These are phyloP conservation scores for Termitomyces sp. DNA, from an alignment of 768 basidiomycete genomes.

Conservation along the genomic window DNA sequence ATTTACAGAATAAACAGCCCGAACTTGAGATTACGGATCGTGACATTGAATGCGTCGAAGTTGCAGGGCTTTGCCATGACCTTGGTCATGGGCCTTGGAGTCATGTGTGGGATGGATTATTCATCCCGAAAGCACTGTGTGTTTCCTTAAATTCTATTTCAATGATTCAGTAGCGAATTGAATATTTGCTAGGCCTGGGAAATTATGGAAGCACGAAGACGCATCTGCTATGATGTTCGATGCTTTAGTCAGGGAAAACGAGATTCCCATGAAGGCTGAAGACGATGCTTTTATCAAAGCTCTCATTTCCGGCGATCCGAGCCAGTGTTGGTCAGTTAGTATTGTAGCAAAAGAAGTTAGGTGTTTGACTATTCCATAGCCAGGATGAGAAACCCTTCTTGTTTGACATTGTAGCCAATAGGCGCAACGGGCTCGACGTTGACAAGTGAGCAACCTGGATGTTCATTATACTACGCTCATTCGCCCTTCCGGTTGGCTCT, in stretches of 20 bases:
- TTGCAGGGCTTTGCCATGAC: slow-evolving; percentile 82
- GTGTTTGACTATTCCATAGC: slow-evolving; percentile 13
- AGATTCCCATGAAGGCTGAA: slow-evolving; percentile 38
- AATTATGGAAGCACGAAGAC: slow-evolving; percentile 68
- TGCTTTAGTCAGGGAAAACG: slow-evolving; percentile 51
- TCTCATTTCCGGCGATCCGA: slow-evolving; percentile 61
- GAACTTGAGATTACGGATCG: slow-evolving; percentile 61
- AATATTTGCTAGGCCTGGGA: slow-evolving; percentile 32
- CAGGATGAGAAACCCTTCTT: slow-evolving; percentile 60
- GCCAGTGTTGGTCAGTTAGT: slow-evolving; percentile 24
- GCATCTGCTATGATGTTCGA: slow-evolving; percentile 84
- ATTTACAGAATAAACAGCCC: slow-evolving; percentile 52
- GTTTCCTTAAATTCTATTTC: slow-evolving; percentile 17
- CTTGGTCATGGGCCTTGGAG: slow-evolving; percentile 85
- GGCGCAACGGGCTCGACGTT: slow-evolving; percentile 77
- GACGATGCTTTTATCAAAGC: slow-evolving; percentile 68
- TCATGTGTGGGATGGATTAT: slow-evolving; percentile 75
- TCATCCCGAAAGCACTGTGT: slow-evolving; percentile 60
- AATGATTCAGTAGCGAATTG: neutral
- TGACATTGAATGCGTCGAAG: slow-evolving; percentile 70
- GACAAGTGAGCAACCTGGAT: slow-evolving; percentile 56
- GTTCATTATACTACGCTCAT: neutral
- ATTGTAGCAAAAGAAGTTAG: too few species aligned
- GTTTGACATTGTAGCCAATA: slow-evolving; percentile 83
- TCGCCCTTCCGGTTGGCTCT: neutral